phyloP scores from a whole-genome alignment of 768 basidiomycete genomes.

The Leccinum rimulosum region DNA sequence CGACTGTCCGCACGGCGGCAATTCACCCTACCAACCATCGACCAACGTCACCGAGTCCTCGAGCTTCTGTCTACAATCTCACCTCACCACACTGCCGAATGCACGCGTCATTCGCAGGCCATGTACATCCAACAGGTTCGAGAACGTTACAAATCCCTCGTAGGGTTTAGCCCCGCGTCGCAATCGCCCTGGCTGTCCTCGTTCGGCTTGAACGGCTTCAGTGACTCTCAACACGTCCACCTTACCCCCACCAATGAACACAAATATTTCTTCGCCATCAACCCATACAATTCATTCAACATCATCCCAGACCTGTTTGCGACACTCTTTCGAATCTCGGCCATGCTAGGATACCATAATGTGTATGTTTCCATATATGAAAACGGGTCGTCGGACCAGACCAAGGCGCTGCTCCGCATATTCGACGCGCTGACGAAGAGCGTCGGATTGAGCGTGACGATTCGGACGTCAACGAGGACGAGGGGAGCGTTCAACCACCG shows the following conservation, averaged over 20 bases:
- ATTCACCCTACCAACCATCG: slow-evolving; percentile 72
- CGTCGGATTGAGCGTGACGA: slow-evolving; percentile 90
- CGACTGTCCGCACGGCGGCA: slow-evolving; percentile 58
- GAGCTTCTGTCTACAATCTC: slow-evolving; percentile 84
- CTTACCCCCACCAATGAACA: slow-evolving; percentile 58
- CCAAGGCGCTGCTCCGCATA: slow-evolving; percentile 91
- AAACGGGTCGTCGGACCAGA: slow-evolving; percentile 98
- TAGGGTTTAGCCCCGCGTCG: slow-evolving; percentile 69
- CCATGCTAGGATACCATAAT: slow-evolving; percentile 94
- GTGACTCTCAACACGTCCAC: slow-evolving; percentile 39
- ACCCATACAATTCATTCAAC: slow-evolving; percentile 99
- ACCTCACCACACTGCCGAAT: slow-evolving; percentile 91
- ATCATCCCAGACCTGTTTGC: slow-evolving; percentile 96
- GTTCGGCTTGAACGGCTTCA: slow-evolving; percentile 45
- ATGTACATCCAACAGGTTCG: slow-evolving; percentile 81
- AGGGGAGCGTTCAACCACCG: slow-evolving; percentile 97
- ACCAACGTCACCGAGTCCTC: slow-evolving; percentile 83
- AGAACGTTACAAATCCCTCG: slow-evolving; percentile 80
- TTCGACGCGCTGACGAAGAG: slow-evolving; percentile 90
- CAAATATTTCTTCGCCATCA: slow-evolving; percentile 99
- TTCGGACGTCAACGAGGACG: slow-evolving; percentile 89
- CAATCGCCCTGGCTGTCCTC: slow-evolving; percentile 59
- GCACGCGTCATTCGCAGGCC: slow-evolving; percentile 80
- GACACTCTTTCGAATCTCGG: slow-evolving; percentile 89
- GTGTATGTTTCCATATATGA: slow-evolving; percentile 99